Evolutionary conservation across 257 asterid species (phyloP).

Genomic region (Rubia yunnanensis): DNA sequence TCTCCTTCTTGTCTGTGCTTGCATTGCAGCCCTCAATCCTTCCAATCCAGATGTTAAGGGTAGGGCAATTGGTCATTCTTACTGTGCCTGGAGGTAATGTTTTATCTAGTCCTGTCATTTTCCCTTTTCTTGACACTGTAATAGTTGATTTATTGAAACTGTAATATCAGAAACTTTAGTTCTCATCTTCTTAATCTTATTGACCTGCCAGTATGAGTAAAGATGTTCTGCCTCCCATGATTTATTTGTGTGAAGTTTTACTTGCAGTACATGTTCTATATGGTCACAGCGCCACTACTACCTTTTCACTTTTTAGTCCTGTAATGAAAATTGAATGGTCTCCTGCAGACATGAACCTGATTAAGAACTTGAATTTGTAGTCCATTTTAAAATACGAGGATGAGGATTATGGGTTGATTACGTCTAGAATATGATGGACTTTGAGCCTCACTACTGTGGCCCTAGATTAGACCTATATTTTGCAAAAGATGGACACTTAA

Average conservation of each 20-base stretch:
- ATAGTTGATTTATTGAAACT: neutral
- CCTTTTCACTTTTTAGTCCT: neutral
- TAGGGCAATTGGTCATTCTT: conserved; percentile 88
- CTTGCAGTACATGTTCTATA: neutral
- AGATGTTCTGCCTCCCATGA: neutral
- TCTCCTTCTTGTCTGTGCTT: neutral
- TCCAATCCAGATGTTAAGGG: conserved; percentile 88
- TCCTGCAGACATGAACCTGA: neutral
- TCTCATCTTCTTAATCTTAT: neutral
- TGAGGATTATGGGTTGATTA: neutral
- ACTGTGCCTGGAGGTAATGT: conserved; percentile 69
- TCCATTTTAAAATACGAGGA: neutral
- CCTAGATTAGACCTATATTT: neutral
- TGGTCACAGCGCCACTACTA: neutral
- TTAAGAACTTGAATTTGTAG: neutral
- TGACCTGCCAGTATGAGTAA: neutral
- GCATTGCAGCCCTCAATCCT: conserved; percentile 79
- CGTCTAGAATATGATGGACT: neutral
- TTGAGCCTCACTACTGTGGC: neutral
- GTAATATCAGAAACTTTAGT: neutral
- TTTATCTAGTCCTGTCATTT: neutral
- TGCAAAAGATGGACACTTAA: neutral
- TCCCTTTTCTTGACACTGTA: neutral
- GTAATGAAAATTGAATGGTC: neutral
- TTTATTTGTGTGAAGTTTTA: neutral